Evolutionary conservation across 2,329 filamentous ascomycete species (phyloP).

Genomic region (Rhinocladiella mackenziei): DNA sequence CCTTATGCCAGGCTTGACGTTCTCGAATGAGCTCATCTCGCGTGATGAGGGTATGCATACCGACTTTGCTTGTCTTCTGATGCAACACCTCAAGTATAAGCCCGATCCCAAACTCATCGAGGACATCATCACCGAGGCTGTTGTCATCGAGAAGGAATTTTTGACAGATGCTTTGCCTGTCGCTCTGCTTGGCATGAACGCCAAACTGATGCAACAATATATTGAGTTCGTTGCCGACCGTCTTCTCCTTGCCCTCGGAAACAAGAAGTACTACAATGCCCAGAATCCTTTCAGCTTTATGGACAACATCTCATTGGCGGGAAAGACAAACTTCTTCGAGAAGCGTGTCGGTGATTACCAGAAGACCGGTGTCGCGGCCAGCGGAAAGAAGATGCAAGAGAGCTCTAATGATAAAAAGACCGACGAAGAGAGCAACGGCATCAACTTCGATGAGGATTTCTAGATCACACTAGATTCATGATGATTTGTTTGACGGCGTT

Average conservation of each 20-base stretch:
- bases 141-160: slow-evolving; percentile 95
- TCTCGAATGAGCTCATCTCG: slow-evolving; percentile 99
- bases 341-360: slow-evolving; percentile 99
- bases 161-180: slow-evolving; percentile 90
- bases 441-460: slow-evolving; percentile 95
- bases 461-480: slow-evolving; percentile 48
- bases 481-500: slow-evolving; percentile 16
- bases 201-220: slow-evolving; percentile 97
- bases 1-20: slow-evolving; percentile 95
- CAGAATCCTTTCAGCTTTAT: slow-evolving; percentile 99
- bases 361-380: slow-evolving; percentile 94
- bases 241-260: slow-evolving; percentile 86
- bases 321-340: slow-evolving; percentile 99
- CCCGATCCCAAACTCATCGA: slow-evolving; percentile 76
- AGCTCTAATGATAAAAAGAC: slow-evolving; percentile 46
- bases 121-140: slow-evolving; percentile 90
- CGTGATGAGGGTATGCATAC: slow-evolving; percentile 99
- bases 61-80: slow-evolving; percentile 95
- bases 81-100: slow-evolving; percentile 93
- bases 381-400: slow-evolving; percentile 60
- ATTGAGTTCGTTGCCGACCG: slow-evolving; percentile 99
- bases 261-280: slow-evolving; percentile 87
- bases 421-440: slow-evolving; percentile 59
- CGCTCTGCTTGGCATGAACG: slow-evolving; percentile 94
- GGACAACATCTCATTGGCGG: slow-evolving; percentile 98